Percentiles rank a stretch among this genome's conserved stretches.
Conservation (phyloP, 768 basidiomycete genomes). For the Tulasnella sp. region DNA sequence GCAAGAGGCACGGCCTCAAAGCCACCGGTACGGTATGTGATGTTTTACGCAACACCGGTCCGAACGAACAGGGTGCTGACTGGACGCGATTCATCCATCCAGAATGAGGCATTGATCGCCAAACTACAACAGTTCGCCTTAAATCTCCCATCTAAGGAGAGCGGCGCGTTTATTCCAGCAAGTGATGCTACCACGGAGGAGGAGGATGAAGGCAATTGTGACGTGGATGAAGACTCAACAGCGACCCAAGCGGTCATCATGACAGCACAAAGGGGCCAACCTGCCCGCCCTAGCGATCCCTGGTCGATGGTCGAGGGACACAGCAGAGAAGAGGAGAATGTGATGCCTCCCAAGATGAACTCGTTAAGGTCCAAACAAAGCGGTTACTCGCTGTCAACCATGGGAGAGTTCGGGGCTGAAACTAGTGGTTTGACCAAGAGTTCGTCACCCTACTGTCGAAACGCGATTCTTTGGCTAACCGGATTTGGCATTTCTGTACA, state of each 20-base stretch:
- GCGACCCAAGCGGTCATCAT: slow-evolving; percentile 10
- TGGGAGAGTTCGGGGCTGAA: slow-evolving; percentile 63
- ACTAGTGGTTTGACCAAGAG: slow-evolving; percentile 27
- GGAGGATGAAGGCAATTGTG: slow-evolving; percentile 1
- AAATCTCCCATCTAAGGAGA: slow-evolving; percentile 42
- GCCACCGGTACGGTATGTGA: slow-evolving; percentile 50
- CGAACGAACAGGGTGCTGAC: neutral
- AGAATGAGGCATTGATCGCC: slow-evolving; percentile 58
- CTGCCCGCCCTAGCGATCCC: slow-evolving; percentile 60
- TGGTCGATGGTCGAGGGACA: slow-evolving; percentile 85
- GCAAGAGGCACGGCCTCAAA: slow-evolving; percentile 73
- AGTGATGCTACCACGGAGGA: slow-evolving; percentile 6
- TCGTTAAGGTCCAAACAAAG: neutral
- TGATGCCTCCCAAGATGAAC: neutral
- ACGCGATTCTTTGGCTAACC: slow-evolving; percentile 10
- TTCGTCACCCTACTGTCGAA: neutral
- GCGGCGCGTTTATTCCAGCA: neutral
- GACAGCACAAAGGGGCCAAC: neutral
- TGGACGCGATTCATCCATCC: neutral
- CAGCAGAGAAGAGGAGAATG: slow-evolving; percentile 24
- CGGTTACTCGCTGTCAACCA: neutral
- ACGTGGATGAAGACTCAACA: slow-evolving; percentile 14
- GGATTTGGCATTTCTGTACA: slow-evolving; percentile 23
- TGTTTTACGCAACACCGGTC: neutral
- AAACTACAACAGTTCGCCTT: slow-evolving; percentile 57